Evolutionary conservation across 192 early-diverging fungal genomes (phyloP).

Genomic region (Pilobolus umbonatus): DNA sequence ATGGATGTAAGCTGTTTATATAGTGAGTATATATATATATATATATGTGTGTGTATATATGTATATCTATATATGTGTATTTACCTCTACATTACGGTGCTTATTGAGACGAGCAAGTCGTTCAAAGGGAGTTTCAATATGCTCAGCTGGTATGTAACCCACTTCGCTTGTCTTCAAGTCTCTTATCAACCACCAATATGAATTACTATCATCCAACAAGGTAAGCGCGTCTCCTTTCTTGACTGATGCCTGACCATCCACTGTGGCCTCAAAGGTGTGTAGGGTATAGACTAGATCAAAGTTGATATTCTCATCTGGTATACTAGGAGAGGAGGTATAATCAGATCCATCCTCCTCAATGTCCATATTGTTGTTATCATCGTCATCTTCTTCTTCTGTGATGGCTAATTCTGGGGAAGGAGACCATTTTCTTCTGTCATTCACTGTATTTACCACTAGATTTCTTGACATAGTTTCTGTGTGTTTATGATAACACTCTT

Average conservation of each 20-base stretch:
- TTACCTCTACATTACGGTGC: constrained; percentile 59
- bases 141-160: constrained; percentile 83
- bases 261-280: constrained; percentile 73
- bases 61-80: not conserved
- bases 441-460: constrained; percentile 3
- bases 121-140: constrained; percentile 77
- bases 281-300: constrained; percentile 73
- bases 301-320: constrained; percentile 61
- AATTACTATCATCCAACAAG: constrained; percentile 72
- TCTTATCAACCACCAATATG: constrained; percentile 73
- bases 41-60: not conserved
- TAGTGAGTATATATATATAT: not conserved
- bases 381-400: constrained; percentile 24
- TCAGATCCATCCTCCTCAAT: constrained; percentile 36
- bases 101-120: constrained; percentile 73
- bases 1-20: constrained; percentile 50
- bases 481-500: too few species aligned
- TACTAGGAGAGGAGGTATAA: constrained; percentile 34
- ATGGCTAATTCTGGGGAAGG: constrained; percentile 11
- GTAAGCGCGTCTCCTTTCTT: constrained; percentile 67
- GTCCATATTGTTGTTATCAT: constrained; percentile 27
- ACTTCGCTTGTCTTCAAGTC: constrained; percentile 59
- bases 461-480: constrained; percentile 6
- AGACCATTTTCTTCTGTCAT: constrained; percentile 3
- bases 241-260: constrained; percentile 78